Base-by-base conservation (phyloP, 1,139 yeast genomes). In the Williopsis jadinii region DNA sequence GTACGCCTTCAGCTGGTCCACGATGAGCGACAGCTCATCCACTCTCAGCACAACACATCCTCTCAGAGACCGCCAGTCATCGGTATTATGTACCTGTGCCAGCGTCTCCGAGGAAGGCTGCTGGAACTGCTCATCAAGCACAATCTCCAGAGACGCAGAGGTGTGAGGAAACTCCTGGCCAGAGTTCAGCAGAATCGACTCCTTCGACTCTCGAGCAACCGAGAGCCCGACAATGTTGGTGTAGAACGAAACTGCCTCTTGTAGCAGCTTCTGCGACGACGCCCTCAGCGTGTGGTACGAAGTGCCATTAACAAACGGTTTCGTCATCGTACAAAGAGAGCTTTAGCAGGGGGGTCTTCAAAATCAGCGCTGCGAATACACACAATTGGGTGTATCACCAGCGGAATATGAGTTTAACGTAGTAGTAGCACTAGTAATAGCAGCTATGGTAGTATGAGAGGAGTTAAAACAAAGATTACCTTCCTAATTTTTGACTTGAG, bases 241-340 rank as follows among this genome's bases (percentile, higher is more conserved):
- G 55, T 78, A 79, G 56, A 78, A 79, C 19, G 58, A 53, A 30
- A 68, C 56, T 5, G 80, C 68, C 32, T 65, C 52, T 15, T 61
- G 50, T 35, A 68, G 64, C 9, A 68, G 55, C 26, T 53, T 54
- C 15, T 53, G 49, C 35, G 65, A 60, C 8, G 72, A 63, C 8
- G 80, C 80, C 49, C 59, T 60, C 35, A 75, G 61, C 31, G 68
- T 61, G 42, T 73, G 63, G 45, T 67, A 66, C 28, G 80, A 65
- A 26, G 75, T 65, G 12, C 80, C 81, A 54, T 75, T 75, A 43
- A 77, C 71, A 42, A 75, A 39, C 3, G 58, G 55, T 19, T 32
- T 39, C 9, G 38, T 36, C 38, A 27, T 30, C 24, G 24, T 19
- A 19, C 24, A 19, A 19, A 6, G 24, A 6, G 24, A 19, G 6